These are phyloP conservation scores for Aphanomyces stellatus DNA, from an alignment of 352 stramenopile species.

Conservation along the genomic window DNA sequence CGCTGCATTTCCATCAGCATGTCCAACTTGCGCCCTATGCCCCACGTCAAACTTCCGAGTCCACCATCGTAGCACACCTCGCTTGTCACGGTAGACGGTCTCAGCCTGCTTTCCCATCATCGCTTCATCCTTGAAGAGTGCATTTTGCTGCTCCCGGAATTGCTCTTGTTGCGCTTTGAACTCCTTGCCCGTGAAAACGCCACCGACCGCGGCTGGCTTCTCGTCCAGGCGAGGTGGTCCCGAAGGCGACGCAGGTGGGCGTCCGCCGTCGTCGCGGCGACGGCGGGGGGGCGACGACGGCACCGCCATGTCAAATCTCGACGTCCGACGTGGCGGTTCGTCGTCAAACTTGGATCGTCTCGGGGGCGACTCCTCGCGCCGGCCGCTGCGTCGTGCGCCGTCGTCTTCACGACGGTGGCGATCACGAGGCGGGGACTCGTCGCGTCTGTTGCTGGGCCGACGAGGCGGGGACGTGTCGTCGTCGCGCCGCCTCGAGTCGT, in stretches of 20 bases:
- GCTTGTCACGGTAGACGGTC: constrained; percentile 80
- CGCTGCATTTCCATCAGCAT: constrained; percentile 80
- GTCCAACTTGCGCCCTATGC: constrained; percentile 49
- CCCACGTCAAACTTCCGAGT: no score
- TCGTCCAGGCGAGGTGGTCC: constrained; percentile 22
- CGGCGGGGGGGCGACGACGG: neutral
- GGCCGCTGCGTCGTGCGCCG: neutral
- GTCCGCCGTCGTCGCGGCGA: no score
- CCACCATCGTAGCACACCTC: no score
- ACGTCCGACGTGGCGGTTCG: neutral
- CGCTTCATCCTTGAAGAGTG: constrained; percentile 36
- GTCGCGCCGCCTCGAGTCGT: neutral
- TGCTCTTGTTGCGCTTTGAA: constrained; percentile 53
- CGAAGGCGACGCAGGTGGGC: neutral
- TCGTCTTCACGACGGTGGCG: neutral
- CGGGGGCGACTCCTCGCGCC: no score
- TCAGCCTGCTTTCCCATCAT: constrained; percentile 70
- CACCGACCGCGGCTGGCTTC: constrained; percentile 33
- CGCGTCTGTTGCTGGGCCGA: neutral
- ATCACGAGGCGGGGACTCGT: constrained; percentile 18
- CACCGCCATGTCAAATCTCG: constrained; percentile 5
- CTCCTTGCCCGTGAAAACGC: constrained; percentile 58
- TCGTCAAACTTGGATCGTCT: neutral
- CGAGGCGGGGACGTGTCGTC: constrained; percentile 3
- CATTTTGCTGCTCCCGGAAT: constrained; percentile 41